Conservation (phyloP, 176 grass and related monocot species). For the Phoenix roebelenii region DNA sequence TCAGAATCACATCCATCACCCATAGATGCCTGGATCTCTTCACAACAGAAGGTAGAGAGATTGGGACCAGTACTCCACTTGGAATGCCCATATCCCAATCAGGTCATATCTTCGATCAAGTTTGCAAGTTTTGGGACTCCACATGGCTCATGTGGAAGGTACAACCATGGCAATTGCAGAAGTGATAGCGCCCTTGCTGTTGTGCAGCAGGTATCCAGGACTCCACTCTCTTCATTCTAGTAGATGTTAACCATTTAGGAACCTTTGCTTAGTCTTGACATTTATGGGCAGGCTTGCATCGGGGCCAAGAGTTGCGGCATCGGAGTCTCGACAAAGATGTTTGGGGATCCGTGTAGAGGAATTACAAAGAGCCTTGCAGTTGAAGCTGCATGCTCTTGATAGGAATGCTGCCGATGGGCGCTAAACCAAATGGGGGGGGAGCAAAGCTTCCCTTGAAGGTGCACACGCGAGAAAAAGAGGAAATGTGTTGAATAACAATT, state of each 20-base stretch:
- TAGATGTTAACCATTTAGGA: neutral
- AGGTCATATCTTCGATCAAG: slow-evolving; percentile 69
- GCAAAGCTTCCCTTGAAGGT: too few relatives aligned
- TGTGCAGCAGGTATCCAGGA: slow-evolving; percentile 56
- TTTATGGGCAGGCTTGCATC: slow-evolving; percentile 53
- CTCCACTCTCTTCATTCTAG: neutral
- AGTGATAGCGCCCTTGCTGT: slow-evolving; percentile 53
- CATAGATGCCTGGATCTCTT: slow-evolving; percentile 41
- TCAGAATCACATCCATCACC: slow-evolving; percentile 76
- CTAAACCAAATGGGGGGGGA: neutral
- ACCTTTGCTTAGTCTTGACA: neutral
- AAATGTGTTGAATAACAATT: too few relatives aligned
- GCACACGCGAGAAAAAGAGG: too few relatives aligned
- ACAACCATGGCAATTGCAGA: slow-evolving; percentile 67
- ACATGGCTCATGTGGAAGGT: slow-evolving; percentile 63
- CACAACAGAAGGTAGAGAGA: slow-evolving; percentile 34
- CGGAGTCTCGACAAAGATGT: slow-evolving; percentile 50
- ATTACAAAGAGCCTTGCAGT: slow-evolving; percentile 77
- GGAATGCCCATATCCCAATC: slow-evolving; percentile 49
- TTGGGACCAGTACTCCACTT: slow-evolving; percentile 47
- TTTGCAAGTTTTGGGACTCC: slow-evolving; percentile 97
- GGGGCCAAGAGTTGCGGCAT: slow-evolving; percentile 61
- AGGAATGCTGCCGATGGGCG: neutral
- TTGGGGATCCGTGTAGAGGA: slow-evolving; percentile 76
- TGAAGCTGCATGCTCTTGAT: slow-evolving; percentile 85